A percentile compares a stretch with the other conserved stretches of the same genome.
phyloP scores from a whole-genome alignment of 2,329 filamentous ascomycete species.

The Onygenales sp. region DNA sequence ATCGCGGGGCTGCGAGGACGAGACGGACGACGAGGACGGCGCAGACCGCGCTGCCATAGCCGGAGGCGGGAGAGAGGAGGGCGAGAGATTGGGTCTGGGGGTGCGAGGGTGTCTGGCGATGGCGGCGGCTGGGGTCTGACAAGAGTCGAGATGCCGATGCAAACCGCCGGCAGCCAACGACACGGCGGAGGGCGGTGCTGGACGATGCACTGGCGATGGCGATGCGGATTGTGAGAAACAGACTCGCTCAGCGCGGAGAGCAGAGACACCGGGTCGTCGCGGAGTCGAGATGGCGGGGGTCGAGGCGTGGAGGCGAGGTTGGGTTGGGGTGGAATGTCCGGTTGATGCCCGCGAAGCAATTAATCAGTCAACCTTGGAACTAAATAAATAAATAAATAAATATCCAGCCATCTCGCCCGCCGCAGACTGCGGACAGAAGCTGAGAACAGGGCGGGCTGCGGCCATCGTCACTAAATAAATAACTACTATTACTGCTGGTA shows the following conservation, averaged over 20 bases:
- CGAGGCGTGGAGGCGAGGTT: not conserved
- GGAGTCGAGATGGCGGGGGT: not conserved
- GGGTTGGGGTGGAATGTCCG: not conserved
- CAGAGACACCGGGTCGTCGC: too few relatives aligned
- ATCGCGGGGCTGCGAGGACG: not conserved
- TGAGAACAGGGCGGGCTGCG: too few relatives aligned
- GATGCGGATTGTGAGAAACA: too few relatives aligned
- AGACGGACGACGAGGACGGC: not conserved
- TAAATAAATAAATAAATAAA: too few relatives aligned
- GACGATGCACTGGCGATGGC: too few relatives aligned
- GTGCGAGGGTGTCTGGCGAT: not conserved
- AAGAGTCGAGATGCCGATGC: not conserved
- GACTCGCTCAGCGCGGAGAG: too few relatives aligned
- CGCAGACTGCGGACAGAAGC: too few relatives aligned
- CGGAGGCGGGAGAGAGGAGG: not conserved
- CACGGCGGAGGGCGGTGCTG: not conserved
- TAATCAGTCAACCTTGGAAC: too few relatives aligned
- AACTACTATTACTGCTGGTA: too few relatives aligned
- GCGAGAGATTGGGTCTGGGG: not conserved
- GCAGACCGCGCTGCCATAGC: not conserved
- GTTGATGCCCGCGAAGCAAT: not conserved
- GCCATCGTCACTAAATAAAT: too few relatives aligned
- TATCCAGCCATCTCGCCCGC: too few relatives aligned
- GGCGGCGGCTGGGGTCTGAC: not conserved
- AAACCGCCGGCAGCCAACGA: not conserved